Base-by-base conservation (phyloP, 2,329 filamentous ascomycete genomes). In the Diaporthe citrichinensis region DNA sequence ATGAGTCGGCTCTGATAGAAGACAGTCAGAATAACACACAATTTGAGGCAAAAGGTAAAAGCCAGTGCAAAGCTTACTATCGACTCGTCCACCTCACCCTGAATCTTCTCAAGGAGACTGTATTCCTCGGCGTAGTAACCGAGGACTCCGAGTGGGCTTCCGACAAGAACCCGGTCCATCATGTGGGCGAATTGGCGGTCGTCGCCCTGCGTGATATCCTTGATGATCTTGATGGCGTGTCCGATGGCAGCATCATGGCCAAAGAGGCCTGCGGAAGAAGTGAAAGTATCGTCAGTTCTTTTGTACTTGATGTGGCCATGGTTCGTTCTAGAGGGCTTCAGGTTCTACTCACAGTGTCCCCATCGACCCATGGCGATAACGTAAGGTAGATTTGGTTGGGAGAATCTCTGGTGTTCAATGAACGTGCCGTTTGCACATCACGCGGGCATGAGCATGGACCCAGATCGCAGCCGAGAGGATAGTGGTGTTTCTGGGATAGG, bases 311-410 rank as follows among this genome's bases (percentile, higher is more conserved):
- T 41, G 36, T 28, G 15, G 9, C 8, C 20, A 59, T 28, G 14
- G 15, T 4, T 31, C 2, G 12, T 23, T 15, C 34, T 17, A n/a
- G 6, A 61, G 36, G 28, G 5, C n/a, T 23, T 17, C n/a, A 10
- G 17, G 28, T 12, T 41, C 8, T 53, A 58, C 68, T 68, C 20
- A 72, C 74, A 55, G 28, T 75, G 68, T 55, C 41, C 68, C 68
- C 74, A 75, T 41, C 74, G 74, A 68, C 68, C 59, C 74, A 75
- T 75, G 39, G 25, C 59, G 41, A 20, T n/a, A 39, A 14, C 28
- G 4, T 17, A 9, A 10, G 28, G n/a, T 71, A 12, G 15, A 4
- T 20, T 36, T 23, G 20, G 62, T 25, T 2, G 9, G 23, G 14
- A 25, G 3, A 8, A 6, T 28, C 34, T 20, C 46, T 28, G 23